Evolutionary conservation across 2,329 filamentous ascomycete species (phyloP).

Genomic region (Aspergillus bombycis): DNA sequence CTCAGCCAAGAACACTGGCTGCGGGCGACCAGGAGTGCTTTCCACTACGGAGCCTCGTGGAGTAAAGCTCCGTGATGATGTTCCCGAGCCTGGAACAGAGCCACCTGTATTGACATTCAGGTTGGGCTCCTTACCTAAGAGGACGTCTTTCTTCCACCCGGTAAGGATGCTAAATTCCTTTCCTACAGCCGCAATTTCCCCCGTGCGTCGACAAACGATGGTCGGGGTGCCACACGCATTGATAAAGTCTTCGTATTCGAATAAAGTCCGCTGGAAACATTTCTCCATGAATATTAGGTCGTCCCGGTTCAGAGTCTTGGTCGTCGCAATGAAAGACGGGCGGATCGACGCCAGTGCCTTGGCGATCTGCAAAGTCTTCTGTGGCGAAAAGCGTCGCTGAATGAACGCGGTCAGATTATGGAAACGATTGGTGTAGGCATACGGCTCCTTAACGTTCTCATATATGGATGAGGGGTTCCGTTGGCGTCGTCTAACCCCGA

Average conservation of each 20-base stretch:
- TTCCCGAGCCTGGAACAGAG: slow-evolving; percentile 41
- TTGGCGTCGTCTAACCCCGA: slow-evolving; percentile 52
- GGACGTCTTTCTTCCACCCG: slow-evolving; percentile 87
- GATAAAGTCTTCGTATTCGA: slow-evolving; percentile 92
- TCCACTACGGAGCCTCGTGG: slow-evolving; percentile 47
- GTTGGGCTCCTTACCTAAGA: slow-evolving; percentile 86
- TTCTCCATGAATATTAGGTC: slow-evolving; percentile 98
- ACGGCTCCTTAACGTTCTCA: slow-evolving; percentile 84
- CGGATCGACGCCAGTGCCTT: slow-evolving; percentile 87
- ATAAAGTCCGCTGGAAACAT: slow-evolving; percentile 88
- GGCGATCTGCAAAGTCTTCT: slow-evolving; percentile 79
- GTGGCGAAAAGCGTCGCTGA: slow-evolving; percentile 74
- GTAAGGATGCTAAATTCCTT: slow-evolving; percentile 97
- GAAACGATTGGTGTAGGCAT: slow-evolving; percentile 87
- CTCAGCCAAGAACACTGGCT: slow-evolving; percentile 88
- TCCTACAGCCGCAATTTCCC: slow-evolving; percentile 91
- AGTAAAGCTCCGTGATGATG: slow-evolving; percentile 52
- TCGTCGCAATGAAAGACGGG: slow-evolving; percentile 90
- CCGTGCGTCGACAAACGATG: slow-evolving; percentile 86
- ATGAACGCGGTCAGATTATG: slow-evolving; percentile 84
- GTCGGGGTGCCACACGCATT: slow-evolving; percentile 86
- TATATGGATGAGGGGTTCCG: slow-evolving; percentile 85
- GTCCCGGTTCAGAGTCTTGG: slow-evolving; percentile 81
- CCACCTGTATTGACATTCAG: slow-evolving; percentile 78
- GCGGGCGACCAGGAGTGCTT: slow-evolving; percentile 55